Conservation (phyloP, 306 rosid genomes). For the Fragaria vesca region DNA sequence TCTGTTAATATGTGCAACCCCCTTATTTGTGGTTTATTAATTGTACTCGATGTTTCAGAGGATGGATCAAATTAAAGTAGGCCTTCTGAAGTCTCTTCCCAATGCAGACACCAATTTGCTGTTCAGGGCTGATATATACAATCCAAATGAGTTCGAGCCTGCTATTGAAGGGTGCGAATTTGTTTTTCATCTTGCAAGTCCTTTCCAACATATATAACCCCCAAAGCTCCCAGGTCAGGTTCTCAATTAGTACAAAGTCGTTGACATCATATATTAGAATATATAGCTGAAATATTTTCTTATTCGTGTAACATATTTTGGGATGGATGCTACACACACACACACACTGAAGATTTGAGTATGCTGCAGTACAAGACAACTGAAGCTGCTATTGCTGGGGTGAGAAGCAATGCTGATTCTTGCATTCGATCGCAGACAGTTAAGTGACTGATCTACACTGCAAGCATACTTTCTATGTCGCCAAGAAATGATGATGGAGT, state of each 20-base stretch:
- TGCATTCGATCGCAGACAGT: slow-evolving; percentile 42
- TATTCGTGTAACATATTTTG: no score
- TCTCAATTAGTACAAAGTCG: not conserved
- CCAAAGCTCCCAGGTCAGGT: slow-evolving; percentile 36
- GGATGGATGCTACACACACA: no score
- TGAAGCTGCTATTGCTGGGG: slow-evolving; percentile 40
- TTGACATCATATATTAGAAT: not conserved
- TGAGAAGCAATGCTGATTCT: slow-evolving; percentile 25
- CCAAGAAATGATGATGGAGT: slow-evolving; percentile 36
- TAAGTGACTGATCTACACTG: slow-evolving; percentile 50
- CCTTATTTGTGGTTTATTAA: not conserved
- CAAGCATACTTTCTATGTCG: slow-evolving; percentile 32
- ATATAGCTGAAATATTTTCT: not conserved
- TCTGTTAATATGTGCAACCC: not conserved
- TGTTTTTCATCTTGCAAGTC: slow-evolving; percentile 56
- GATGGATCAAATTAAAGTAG: slow-evolving; percentile 33
- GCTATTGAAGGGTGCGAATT: slow-evolving; percentile 45
- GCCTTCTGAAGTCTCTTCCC: slow-evolving; percentile 36
- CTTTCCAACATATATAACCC: slow-evolving; percentile 15
- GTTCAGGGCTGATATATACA: slow-evolving; percentile 47
- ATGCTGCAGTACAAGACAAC: slow-evolving; percentile 29
- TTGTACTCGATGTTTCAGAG: slow-evolving; percentile 25
- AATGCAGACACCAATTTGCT: slow-evolving; percentile 32
- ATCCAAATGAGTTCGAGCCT: slow-evolving; percentile 26
- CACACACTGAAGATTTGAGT: not conserved